phyloP scores from a whole-genome alignment of 2,329 filamentous ascomycete genomes.

The Fusarium sp. region DNA sequence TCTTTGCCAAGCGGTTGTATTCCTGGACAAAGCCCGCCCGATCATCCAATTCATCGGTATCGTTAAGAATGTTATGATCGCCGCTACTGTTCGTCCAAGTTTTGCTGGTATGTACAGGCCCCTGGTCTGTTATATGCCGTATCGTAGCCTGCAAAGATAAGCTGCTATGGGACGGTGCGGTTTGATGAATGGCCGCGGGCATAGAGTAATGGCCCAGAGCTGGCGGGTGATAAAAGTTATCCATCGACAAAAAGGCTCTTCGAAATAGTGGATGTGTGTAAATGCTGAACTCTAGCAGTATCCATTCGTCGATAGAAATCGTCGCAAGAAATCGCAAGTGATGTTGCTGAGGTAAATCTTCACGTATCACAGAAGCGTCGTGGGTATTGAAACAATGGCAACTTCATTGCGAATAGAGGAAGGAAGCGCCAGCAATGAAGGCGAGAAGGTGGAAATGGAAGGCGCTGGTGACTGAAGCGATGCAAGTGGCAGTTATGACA shows the following conservation, averaged over 20 bases:
- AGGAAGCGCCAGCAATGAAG: slow-evolving; percentile 1
- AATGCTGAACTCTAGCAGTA: slow-evolving; percentile 20
- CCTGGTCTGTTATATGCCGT: slow-evolving; percentile 40
- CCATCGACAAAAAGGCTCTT: slow-evolving; percentile 31
- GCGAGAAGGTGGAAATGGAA: slow-evolving; percentile 13
- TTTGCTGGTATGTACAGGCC: slow-evolving; percentile 57
- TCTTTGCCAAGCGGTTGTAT: slow-evolving; percentile 70
- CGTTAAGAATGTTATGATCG: slow-evolving; percentile 59
- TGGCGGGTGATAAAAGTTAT: slow-evolving; percentile 21
- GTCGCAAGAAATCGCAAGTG: slow-evolving; percentile 17
- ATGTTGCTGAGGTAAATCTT: slow-evolving; percentile 25
- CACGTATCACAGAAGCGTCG: slow-evolving; percentile 37
- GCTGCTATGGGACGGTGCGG: slow-evolving; percentile 45
- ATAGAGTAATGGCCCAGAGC: slow-evolving; percentile 31
- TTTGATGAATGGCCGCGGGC: slow-evolving; percentile 22
- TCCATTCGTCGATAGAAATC: slow-evolving; percentile 21
- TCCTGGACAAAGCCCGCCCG: slow-evolving; percentile 63
- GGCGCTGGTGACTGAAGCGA: slow-evolving; percentile 1
- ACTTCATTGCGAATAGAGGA: slow-evolving; percentile 38
- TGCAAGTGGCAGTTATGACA: slow-evolving; percentile 14
- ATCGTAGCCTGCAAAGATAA: slow-evolving; percentile 46
- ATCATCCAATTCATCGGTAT: slow-evolving; percentile 63
- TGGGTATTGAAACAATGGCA: slow-evolving; percentile 26
- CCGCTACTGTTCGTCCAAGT: slow-evolving; percentile 70
- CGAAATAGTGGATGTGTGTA: slow-evolving; percentile 11